phyloP scores from a whole-genome alignment of 1,139 yeast species.

The Sugiyamaella xylanicola region DNA sequence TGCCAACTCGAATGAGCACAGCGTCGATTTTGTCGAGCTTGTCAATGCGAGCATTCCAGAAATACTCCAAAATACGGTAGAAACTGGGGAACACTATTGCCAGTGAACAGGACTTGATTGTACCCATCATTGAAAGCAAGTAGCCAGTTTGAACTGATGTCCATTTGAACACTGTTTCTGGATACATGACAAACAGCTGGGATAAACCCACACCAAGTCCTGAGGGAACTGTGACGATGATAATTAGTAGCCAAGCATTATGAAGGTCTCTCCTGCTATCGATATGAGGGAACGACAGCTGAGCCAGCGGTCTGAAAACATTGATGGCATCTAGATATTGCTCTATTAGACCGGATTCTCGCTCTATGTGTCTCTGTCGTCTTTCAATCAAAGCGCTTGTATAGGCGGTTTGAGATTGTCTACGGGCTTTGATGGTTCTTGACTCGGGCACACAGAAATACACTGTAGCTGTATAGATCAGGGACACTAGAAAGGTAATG shows the following conservation, averaged over 20 bases:
- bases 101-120: constrained; percentile 49
- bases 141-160: constrained; percentile 59
- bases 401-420: constrained; percentile 22
- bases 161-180: constrained; percentile 63
- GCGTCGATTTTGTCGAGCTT: constrained; percentile 60
- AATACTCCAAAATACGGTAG: constrained; percentile 44
- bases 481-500: constrained; percentile 31
- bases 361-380: constrained; percentile 6
- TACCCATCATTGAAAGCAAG: constrained; percentile 57
- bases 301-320: constrained; percentile 51
- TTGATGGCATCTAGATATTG: constrained; percentile 26
- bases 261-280: constrained; percentile 41
- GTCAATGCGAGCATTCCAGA: constrained; percentile 31
- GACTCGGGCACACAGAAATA: constrained; percentile 59
- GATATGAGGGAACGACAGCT: constrained; percentile 43
- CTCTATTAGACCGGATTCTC: constrained; percentile 6
- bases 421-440: constrained; percentile 37
- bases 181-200: constrained; percentile 57
- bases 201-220: constrained; percentile 43
- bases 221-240: constrained; percentile 45
- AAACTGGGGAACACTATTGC: constrained; percentile 49
- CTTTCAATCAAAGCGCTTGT: constrained; percentile 7
- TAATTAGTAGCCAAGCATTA: constrained; percentile 51
- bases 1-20: constrained; percentile 46
- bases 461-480: constrained; percentile 42